phyloP scores from a whole-genome alignment of 2,329 filamentous ascomycete species.

The Fusarium keratoplasticum region DNA sequence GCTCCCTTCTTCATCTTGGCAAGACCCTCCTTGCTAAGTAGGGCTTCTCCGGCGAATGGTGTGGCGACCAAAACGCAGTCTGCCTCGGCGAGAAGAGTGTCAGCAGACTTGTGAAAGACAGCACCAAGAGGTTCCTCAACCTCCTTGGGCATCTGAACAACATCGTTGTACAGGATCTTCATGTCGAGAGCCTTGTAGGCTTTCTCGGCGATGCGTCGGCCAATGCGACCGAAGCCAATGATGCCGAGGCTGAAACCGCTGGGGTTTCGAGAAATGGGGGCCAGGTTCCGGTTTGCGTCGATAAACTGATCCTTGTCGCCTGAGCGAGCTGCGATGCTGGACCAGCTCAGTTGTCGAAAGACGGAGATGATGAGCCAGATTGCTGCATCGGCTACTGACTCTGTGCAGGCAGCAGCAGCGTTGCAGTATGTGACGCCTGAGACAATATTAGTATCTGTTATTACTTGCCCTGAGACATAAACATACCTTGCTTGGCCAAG shows the following conservation, averaged over 20 bases:
- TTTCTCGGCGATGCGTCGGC: constrained; percentile 42
- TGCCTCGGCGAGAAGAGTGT: constrained; percentile 39
- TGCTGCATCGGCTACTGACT: constrained; percentile 42
- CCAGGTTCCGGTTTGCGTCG: constrained; percentile 39
- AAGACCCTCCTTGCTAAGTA: constrained; percentile 65
- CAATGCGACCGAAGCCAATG: constrained; percentile 43
- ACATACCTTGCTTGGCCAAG: constrained; percentile 38
- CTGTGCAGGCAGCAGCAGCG: constrained; percentile 43
- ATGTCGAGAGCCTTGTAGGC: constrained; percentile 44
- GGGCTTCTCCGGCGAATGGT: constrained; percentile 37
- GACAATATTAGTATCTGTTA: background rate
- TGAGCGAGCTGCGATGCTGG: constrained; percentile 39
- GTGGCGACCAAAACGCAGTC: constrained; percentile 43
- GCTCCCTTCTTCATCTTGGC: constrained; percentile 77
- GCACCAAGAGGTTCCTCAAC: constrained; percentile 31
- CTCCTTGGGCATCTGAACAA: constrained; percentile 34
- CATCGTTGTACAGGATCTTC: constrained; percentile 46
- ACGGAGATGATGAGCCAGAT: constrained; percentile 46
- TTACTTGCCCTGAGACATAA: fast-evolving
- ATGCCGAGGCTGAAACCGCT: constrained; percentile 41
- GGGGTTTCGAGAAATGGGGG: constrained; percentile 41
- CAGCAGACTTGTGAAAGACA: constrained; percentile 35
- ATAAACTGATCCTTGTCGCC: constrained; percentile 42
- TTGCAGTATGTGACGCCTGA: constrained; percentile 43
- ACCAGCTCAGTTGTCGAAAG: constrained; percentile 43